Evolutionary conservation across 1,284 basidiomycete species (phyloP), one percentile per base, ranked within the genome.

Genomic region (Sporisorium exsertum): DNA sequence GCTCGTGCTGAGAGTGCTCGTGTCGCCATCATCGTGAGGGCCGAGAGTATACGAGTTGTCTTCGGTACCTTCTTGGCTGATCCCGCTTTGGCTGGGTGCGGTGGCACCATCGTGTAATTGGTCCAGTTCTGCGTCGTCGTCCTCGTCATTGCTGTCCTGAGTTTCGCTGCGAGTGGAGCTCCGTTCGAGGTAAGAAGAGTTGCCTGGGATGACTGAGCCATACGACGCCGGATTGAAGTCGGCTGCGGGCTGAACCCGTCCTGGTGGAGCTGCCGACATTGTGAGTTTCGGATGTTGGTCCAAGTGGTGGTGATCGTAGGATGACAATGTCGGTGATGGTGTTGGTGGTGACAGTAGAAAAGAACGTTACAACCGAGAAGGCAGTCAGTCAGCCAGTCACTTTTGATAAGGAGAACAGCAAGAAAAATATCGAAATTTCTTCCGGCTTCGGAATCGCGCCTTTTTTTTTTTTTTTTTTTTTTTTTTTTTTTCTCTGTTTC

Each of bases 161-260:
- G 62, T 58, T 24, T 64, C 68, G 58, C 63, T 71, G 32, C 59
- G 58, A 37, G 51, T 51, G 16, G 58, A 29, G 26, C 27, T 65
- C 15, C 55, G 63, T 61, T 71, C 69, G 37, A 65, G 46, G 37
- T 51, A 54, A 13, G 64, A 53, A 8, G 65, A 68, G 13, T 51
- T 35, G 13, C 65, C 47, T 7, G 61, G 55, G 2, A 69, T 29
- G 24, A 73, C 61, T 33, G 71, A 68, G 26, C 71, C 71, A 33
- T 73, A 73, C 20, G 71, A 68, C 6, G 65, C 62, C 2, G 71
- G 71, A 20, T 73, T 64, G 55, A 73, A 73, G 51, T 58, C 62
- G 12, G 46, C 15, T 3, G 51, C 54, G 7, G 71, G 62, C 33
- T 73, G 71, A 22, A 73, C 62, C 37, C 71, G 47, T 29, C 71